A percentile compares a stretch with the other conserved stretches of the same genome.
Conservation (phyloP, 2,329 filamentous ascomycete species). For the Cercospora janseana region DNA sequence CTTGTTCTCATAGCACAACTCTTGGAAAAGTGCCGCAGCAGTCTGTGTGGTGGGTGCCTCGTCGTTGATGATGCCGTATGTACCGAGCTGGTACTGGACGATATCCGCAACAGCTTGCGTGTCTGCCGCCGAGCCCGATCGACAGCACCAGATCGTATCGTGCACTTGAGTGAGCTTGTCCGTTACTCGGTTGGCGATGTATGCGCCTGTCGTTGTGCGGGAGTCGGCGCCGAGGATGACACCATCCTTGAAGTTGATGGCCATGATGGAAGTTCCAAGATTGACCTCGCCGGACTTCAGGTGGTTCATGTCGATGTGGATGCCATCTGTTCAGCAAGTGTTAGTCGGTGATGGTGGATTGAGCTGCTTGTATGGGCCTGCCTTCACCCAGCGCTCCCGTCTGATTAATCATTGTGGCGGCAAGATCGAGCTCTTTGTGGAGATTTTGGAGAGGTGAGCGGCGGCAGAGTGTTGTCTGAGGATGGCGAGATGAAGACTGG, state of each 20-base stretch:
- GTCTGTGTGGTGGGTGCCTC: conserved; percentile 91
- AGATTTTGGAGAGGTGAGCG: neutral
- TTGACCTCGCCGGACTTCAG: conserved; percentile 99
- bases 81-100: conserved; percentile 90
- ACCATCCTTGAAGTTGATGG: conserved; percentile 97
- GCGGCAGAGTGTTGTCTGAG: neutral
- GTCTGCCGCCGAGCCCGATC: conserved; percentile 94
- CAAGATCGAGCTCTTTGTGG: neutral
- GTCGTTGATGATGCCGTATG: conserved; percentile 88
- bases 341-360: conserved; percentile 18
- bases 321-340: conserved; percentile 71
- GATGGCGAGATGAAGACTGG: conserved; percentile 4
- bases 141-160: conserved; percentile 99
- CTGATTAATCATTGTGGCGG: conserved; percentile 37
- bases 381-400: conserved; percentile 46
- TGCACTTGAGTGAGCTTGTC: conserved; percentile 98
- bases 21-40: conserved; percentile 93
- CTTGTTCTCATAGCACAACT: conserved; percentile 98
- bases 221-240: conserved; percentile 98
- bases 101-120: conserved; percentile 98
- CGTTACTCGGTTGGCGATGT: conserved; percentile 98
- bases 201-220: conserved; percentile 93
- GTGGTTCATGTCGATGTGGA: conserved; percentile 98
- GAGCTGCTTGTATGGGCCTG: conserved; percentile 20
- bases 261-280: conserved; percentile 98